Evolutionary conservation across 768 basidiomycete species (phyloP), one percentile per base, ranked within the genome.

Genomic region (Collybiopsis luxurians): DNA sequence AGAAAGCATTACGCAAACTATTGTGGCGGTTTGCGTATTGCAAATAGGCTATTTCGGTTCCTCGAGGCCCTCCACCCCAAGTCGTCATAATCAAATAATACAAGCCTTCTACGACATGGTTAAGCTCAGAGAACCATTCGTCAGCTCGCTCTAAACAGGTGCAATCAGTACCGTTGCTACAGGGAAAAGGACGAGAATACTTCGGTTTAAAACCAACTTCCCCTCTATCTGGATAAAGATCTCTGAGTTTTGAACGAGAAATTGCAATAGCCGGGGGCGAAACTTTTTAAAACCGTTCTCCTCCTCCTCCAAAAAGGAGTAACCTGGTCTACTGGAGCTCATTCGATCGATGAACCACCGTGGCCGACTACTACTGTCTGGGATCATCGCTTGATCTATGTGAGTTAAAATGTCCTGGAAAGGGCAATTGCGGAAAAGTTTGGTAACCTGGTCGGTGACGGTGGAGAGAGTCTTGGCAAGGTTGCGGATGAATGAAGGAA

Each of bases 51-150:
- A 57, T 60, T 27, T 64, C 63, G 0, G 52, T 64, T 1, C 57
- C 63, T 0, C 53, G 6, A 1, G 63, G 51, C 0, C 63, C 63
- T 0, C 63, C 63, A 2, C 60, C 60, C 59, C 63, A 64, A 0
- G 49, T 61, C 2, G 55, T 4, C 5, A 57, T 51, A 0, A 64
- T 23, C 1, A 48, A 44, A 21, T 59, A 64, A 21, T 54, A 64
- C 43, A 59, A 53, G n/a, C 51, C 55, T 0, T 34, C 56, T 0
- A 63, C 39, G 0, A 63, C 50, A 6, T 64, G 26, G 10, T 64
- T 52, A 0, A 64, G 46, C 4, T 64, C 26, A 0, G 27, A 2
- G 1, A 64, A 42, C 51, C 51, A 53, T 1, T 15, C 1, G 15
- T n/a, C n/a, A n/a, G n/a, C n/a, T n/a, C n/a, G n/a, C n/a, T n/a